phyloP scores from a whole-genome alignment of 208 protist genomes.

The Lotmaria passim region DNA sequence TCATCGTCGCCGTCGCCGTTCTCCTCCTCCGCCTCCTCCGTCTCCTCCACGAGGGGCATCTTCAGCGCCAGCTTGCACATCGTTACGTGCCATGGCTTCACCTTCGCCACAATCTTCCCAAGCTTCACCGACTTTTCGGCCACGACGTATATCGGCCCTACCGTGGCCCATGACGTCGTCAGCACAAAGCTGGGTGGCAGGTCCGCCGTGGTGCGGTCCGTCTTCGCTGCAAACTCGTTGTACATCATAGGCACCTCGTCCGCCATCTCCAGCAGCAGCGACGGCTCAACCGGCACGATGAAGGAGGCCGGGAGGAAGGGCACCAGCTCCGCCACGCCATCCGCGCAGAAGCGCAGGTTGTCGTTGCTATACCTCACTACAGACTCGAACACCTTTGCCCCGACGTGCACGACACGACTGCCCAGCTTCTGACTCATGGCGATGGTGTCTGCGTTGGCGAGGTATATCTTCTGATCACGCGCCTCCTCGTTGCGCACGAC shows the following conservation, averaged over 20 bases:
- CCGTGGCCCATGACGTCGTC: conserved; percentile 40
- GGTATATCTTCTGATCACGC: conserved; percentile 85
- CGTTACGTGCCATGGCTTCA: conserved; percentile 67
- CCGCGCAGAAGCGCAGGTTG: conserved; percentile 73
- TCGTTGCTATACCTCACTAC: conserved; percentile 83
- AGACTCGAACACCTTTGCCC: conserved; percentile 86
- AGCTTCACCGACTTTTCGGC: conserved; percentile 57
- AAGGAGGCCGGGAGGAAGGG: conserved; percentile 57
- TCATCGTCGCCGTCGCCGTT: conserved; percentile 12
- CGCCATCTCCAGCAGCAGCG: conserved; percentile 51
- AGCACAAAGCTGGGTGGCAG: conserved; percentile 63
- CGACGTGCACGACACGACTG: conserved; percentile 73
- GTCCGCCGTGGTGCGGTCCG: conserved; percentile 23
- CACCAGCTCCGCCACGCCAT: conserved; percentile 65
- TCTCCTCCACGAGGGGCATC: conserved; percentile 42
- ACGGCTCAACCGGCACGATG: conserved; percentile 47
- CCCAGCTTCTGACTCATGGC: conserved; percentile 59
- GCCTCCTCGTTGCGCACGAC: conserved; percentile 62
- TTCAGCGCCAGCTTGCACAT: conserved; percentile 62
- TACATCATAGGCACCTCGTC: conserved; percentile 38
- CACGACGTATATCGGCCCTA: conserved; percentile 54
- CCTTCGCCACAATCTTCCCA: conserved; percentile 66
- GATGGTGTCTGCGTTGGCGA: conserved; percentile 56
- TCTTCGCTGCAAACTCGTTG: conserved; percentile 42
- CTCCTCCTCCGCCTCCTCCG: conserved; percentile 10